Percentiles rank a stretch among this genome's conserved stretches.
These are phyloP conservation scores for Bipolaris zeicola DNA, from an alignment of 2,329 filamentous ascomycete genomes.

Conservation along the genomic window DNA sequence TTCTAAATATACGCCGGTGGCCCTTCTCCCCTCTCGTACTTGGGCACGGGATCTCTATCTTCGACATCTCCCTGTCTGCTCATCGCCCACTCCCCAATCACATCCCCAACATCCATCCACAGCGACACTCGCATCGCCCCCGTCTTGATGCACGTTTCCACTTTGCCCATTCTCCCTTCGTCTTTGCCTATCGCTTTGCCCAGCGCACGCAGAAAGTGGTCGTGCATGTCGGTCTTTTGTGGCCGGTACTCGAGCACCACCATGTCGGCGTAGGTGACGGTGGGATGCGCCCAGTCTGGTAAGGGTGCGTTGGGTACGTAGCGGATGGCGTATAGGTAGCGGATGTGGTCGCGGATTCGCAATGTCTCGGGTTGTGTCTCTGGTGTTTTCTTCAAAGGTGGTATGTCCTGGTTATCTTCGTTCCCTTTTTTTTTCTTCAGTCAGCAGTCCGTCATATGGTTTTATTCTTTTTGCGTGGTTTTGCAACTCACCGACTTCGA, in stretches of 20 bases:
- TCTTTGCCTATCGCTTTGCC: slow-evolving; percentile 16
- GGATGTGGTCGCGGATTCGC: slow-evolving; percentile 6
- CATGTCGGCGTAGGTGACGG: slow-evolving; percentile 15
- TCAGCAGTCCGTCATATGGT: neutral
- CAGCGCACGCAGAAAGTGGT: slow-evolving; percentile 14
- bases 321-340: slow-evolving; percentile 11
- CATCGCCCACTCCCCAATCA: neutral
- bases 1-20: slow-evolving; percentile 16
- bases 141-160: slow-evolving; percentile 12
- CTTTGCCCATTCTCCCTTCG: slow-evolving; percentile 19
- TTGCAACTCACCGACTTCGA: slow-evolving; percentile 7
- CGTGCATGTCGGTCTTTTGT: slow-evolving; percentile 4
- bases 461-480: neutral
- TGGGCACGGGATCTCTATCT: slow-evolving; percentile 14
- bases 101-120: slow-evolving; percentile 23
- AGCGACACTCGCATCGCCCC: slow-evolving; percentile 14
- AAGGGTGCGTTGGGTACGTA: slow-evolving; percentile 13
- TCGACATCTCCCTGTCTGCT: slow-evolving; percentile 1
- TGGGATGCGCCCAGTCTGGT: slow-evolving; percentile 17
- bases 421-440: neutral
- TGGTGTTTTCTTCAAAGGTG: neutral
- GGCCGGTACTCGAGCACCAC: slow-evolving; percentile 19
- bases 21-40: slow-evolving; percentile 19
- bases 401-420: neutral
- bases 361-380: neutral